Base-by-base conservation (phyloP, 169 alveolate genomes). In the Fabrea salina region DNA sequence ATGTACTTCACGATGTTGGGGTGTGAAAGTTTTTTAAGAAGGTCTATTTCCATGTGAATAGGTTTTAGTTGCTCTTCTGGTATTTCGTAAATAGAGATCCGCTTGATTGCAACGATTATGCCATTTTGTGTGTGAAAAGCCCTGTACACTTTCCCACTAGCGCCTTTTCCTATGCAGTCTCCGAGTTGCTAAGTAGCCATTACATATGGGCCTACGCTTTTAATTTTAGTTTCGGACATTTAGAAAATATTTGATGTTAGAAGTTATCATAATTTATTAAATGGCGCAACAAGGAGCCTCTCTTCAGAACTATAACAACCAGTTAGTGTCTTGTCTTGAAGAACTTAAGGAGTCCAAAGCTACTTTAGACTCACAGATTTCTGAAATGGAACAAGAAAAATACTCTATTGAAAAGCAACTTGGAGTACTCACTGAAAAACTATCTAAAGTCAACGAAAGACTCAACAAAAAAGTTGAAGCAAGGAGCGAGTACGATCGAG, bases 401-500 rank as follows among this genome's bases (percentile, higher is more conserved):
- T 92, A 85, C 30, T 86, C 90, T 79, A 92, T 93, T 37, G 93
- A 92, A 77, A 92, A 91, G 79, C 92, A 91, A 79, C 84, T 95
- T 53, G 91, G 88, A 37, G 61, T 88, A 44, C 82, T 94, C 61
- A 88, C 89, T 50, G 94, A 86, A 35, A 91, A 95, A 58, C 82
- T 94, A 44, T 87, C 94, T 78, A 91, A 90, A 77, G 82, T 96
- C 67, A 86, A 92, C 79, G 74, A 61, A 49, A 74, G 94, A 66
- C 84, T 96, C 49, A 86, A 85, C 16, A 89, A 96, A 74, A 96
- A 96, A 87, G 89, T 94, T 27, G 93, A 89, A 56, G 95, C 97
- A 0, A 86, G 96, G 71, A 91, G 91, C 67, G 99, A 96, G 87
- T 96, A 93, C 80, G 97, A 95, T 88, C 94, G 93, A 90, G 93